Percentiles rank a stretch among this genome's conserved stretches.
Evolutionary conservation across 345 rosid genomes (phyloP).

Genomic region (Dimocarpus longan): DNA sequence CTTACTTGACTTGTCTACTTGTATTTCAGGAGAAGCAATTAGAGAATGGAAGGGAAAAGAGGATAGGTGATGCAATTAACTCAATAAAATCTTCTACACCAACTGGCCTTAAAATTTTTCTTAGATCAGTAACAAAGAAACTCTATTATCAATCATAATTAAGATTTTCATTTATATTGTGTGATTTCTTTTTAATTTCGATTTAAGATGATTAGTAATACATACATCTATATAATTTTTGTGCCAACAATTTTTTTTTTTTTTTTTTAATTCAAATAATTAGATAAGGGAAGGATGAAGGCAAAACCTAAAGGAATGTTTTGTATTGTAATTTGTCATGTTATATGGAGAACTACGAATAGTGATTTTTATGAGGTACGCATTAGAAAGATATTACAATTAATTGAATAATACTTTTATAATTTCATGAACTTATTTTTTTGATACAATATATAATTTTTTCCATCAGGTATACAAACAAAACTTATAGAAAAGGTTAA

Average conservation of each 20-base stretch:
- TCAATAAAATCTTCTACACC: slow-evolving; percentile 34
- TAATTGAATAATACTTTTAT: not conserved
- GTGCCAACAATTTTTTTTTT: not conserved
- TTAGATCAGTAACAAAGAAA: slow-evolving; percentile 24
- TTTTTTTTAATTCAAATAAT: not conserved
- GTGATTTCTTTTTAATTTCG: not conserved
- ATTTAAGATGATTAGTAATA: not conserved
- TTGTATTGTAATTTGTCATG: slow-evolving; percentile 17
- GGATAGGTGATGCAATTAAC: slow-evolving; percentile 26
- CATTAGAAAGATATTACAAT: not conserved
- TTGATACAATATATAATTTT: not conserved
- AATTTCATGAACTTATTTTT: not conserved
- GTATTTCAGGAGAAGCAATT: slow-evolving; percentile 10
- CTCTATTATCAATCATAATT: not conserved
- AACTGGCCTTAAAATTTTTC: slow-evolving; percentile 31
- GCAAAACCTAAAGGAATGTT: slow-evolving; percentile 28
- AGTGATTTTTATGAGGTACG: slow-evolving; percentile 34
- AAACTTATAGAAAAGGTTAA: slow-evolving; percentile 25
- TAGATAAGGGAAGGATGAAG: slow-evolving; percentile 33
- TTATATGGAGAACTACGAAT: slow-evolving; percentile 15
- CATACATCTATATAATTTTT: not conserved
- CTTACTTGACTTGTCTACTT: not conserved
- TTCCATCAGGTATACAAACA: slow-evolving; percentile 18
- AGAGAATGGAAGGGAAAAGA: slow-evolving; percentile 11
- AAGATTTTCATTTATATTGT: not conserved